phyloP scores from a whole-genome alignment of 1,139 yeast genomes.

The Blastobotrys proliferans region DNA sequence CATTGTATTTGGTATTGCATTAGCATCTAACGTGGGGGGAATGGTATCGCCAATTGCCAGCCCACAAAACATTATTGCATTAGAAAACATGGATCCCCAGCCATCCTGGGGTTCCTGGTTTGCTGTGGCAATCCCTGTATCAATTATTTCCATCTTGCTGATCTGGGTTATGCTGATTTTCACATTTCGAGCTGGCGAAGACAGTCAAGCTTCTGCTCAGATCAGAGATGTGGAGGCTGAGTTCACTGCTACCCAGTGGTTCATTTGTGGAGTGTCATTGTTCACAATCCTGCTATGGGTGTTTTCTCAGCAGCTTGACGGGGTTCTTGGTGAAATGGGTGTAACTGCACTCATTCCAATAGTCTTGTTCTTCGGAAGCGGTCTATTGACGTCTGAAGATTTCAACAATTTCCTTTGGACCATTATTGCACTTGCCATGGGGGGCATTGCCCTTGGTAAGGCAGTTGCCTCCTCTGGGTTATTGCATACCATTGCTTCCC shows the following conservation, averaged over 20 bases:
- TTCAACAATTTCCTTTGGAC: constrained; percentile 94
- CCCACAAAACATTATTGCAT: constrained; percentile 89
- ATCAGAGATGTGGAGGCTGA: constrained; percentile 54
- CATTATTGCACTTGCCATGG: constrained; percentile 90
- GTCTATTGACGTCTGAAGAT: constrained; percentile 76
- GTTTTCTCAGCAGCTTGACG: constrained; percentile 62
- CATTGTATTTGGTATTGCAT: constrained; percentile 80
- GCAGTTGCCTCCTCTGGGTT: constrained; percentile 88
- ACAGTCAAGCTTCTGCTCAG: constrained; percentile 45
- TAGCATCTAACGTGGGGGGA: constrained; percentile 90
- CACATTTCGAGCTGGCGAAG: constrained; percentile 54
- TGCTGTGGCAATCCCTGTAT: constrained; percentile 76
- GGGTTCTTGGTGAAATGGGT: constrained; percentile 83
- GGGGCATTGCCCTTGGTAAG: constrained; percentile 89
- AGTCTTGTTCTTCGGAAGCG: constrained; percentile 81
- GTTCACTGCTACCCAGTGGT: constrained; percentile 69
- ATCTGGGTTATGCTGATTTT: constrained; percentile 70
- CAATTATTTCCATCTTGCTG: constrained; percentile 54
- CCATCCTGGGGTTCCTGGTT: constrained; percentile 98
- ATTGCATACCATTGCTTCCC: constrained; percentile 67
- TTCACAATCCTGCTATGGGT: constrained; percentile 84
- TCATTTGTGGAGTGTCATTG: constrained; percentile 60
- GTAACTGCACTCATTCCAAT: constrained; percentile 82
- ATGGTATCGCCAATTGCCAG: constrained; percentile 96
- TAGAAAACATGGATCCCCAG: constrained; percentile 79